Conservation (phyloP, 495 filamentous ascomycete genomes). For the Poronia punctata region DNA sequence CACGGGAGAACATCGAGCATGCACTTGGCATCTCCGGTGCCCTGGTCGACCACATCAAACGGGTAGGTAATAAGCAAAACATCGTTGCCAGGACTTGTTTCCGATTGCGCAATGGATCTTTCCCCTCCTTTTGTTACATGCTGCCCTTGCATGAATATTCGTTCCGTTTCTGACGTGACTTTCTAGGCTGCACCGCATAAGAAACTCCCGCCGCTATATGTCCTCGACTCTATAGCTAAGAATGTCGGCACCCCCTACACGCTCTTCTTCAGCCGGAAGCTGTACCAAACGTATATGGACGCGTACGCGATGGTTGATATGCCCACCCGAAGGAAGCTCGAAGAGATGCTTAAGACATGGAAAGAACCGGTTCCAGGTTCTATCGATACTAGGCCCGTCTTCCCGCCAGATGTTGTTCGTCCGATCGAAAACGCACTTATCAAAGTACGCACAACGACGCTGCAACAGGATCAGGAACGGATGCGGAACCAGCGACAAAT, state of each 20-base stretch:
- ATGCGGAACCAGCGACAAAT: slow-evolving; percentile 57
- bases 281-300: slow-evolving; percentile 93
- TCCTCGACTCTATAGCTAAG: slow-evolving; percentile 96
- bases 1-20: slow-evolving; percentile 91
- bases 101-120: background rate
- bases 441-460: slow-evolving; percentile 69
- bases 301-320: slow-evolving; percentile 83
- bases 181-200: slow-evolving; percentile 71
- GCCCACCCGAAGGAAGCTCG: slow-evolving; percentile 76
- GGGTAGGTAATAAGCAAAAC: too few relatives aligned
- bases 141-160: background rate
- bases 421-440: slow-evolving; percentile 91
- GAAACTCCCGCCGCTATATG: slow-evolving; percentile 92
- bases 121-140: slow-evolving; percentile 6
- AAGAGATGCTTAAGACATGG: slow-evolving; percentile 97
- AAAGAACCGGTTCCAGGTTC: slow-evolving; percentile 93
- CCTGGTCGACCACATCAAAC: slow-evolving; percentile 84
- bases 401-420: slow-evolving; percentile 72
- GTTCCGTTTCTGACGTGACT: slow-evolving; percentile 14
- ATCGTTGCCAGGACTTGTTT: slow-evolving; percentile 5
- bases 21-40: slow-evolving; percentile 84
- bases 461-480: slow-evolving; percentile 64
- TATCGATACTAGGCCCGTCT: slow-evolving; percentile 79
- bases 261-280: slow-evolving; percentile 81
- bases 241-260: slow-evolving; percentile 98